These are phyloP conservation scores for Suzukiozyma palmioleophila DNA, from an alignment of 1,139 yeast genomes.

Conservation along the genomic window DNA sequence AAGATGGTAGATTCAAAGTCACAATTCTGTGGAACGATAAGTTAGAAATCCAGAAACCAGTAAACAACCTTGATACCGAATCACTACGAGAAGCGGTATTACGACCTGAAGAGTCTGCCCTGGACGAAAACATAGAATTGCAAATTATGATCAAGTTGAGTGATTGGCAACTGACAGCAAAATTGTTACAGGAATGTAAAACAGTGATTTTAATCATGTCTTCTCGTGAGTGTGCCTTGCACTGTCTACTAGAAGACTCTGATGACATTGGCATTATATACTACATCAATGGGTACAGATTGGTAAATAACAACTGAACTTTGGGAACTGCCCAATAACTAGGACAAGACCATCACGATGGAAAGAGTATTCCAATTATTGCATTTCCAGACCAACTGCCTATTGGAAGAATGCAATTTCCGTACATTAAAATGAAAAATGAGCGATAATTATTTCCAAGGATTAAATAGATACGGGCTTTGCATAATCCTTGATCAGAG, in stretches of 20 bases:
- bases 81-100: conserved; percentile 17
- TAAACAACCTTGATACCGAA: conserved; percentile 15
- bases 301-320: neutral
- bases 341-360: no score
- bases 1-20: conserved; percentile 49
- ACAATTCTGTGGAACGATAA: conserved; percentile 56
- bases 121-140: conserved; percentile 20
- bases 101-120: conserved; percentile 17
- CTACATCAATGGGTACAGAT: conserved; percentile 39
- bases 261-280: conserved; percentile 55
- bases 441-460: no score
- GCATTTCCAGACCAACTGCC: no score
- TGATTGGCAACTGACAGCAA: conserved; percentile 58
- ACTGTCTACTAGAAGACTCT: conserved; percentile 53
- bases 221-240: conserved; percentile 47
- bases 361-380: no score
- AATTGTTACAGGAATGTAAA: conserved; percentile 49
- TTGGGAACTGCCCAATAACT: no score
- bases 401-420: no score
- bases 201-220: conserved; percentile 49
- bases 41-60: conserved; percentile 32
- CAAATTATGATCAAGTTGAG: conserved; percentile 42
- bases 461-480: no score
- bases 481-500: no score
- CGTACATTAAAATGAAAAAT: no score